Conservation (phyloP, 2,329 filamentous ascomycete genomes). For the Fusarium lyarnte region DNA sequence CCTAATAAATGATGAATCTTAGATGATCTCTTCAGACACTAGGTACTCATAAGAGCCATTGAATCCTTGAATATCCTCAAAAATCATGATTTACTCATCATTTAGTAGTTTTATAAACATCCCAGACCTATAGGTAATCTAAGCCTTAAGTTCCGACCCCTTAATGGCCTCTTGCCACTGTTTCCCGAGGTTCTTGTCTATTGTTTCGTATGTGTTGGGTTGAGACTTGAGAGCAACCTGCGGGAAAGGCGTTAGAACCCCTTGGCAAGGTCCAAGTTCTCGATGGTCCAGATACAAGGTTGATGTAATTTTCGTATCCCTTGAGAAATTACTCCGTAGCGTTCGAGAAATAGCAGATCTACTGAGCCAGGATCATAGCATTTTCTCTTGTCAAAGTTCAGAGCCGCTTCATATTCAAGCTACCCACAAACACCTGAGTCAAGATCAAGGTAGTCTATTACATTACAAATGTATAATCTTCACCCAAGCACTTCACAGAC, state of each 20-base stretch:
- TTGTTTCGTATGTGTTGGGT: no score
- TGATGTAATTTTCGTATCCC: no score
- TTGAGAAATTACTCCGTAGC: background rate
- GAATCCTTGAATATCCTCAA: background rate
- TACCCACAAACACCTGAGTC: background rate
- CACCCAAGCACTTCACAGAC: background rate
- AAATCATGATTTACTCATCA: background rate
- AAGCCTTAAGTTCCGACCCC: background rate
- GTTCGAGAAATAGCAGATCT: fast-evolving
- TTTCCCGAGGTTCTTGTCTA: no score
- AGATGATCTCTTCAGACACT: background rate
- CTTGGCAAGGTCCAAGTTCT: background rate
- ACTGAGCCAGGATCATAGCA: background rate
- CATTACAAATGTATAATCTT: background rate
- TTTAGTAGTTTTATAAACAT: background rate
- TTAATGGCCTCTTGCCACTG: no score
- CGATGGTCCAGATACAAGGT: background rate
- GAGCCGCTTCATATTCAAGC: background rate
- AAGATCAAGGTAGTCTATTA: background rate
- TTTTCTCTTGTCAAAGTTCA: background rate
- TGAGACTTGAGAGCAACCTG: no score
- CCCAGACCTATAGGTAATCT: background rate
- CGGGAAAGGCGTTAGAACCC: background rate
- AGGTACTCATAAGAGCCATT: background rate
- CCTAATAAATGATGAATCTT: background rate